Base-by-base conservation (phyloP, 2,329 filamentous ascomycete species). In the Dichotomopilus funicola region DNA sequence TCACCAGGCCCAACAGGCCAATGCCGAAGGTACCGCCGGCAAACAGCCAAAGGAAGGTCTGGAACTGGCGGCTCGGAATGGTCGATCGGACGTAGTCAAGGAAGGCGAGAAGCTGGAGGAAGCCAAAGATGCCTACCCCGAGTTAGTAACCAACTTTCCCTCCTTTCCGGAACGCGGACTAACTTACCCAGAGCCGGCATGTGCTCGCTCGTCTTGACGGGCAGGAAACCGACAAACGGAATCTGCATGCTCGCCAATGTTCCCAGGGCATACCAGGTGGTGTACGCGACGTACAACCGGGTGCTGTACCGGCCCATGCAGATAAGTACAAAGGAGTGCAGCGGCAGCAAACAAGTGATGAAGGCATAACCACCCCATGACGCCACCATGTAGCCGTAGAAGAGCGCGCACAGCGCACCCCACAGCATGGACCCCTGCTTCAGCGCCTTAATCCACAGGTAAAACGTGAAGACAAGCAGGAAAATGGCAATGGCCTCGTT, bases 401-500 rank as follows among this genome's bases (percentile, higher is more conserved):
- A 97, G 54, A 99, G 80, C 44, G 94, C 94, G 65, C 91, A 94
- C 60, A 96, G 78, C 40, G 89, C 91, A 65, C 91, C 92, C 92
- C 92, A 99, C 73, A 96, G 88, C 71, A 95, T 91, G 50, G 94
- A 97, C 33, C 94, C 94, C 56, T 91, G 82, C 79, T 99, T 99
- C 64, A 99, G 81, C 19, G 94, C 90, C 81, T 97, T 97, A 76
- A 99, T 96, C 94, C 94, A 99, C 52, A 99, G 83, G 75, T 86
- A 99, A 75, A 99, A 99, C 70, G 94, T 99, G 72, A 96, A 96
- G 62, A 99, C 94, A 36, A 99, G 82, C 65, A 99, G 79, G 79
- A 99, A 99, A 71, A 99, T 99, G 67, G 94, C 91, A 76, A 99
- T 99, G 63, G 94, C 94, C 77, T 99, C 94, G 77, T 99, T 97